Evolutionary conservation across 805 yeast species (phyloP), one percentile per base, ranked within the genome.

Genomic region (Suhomyces pyralidae): DNA sequence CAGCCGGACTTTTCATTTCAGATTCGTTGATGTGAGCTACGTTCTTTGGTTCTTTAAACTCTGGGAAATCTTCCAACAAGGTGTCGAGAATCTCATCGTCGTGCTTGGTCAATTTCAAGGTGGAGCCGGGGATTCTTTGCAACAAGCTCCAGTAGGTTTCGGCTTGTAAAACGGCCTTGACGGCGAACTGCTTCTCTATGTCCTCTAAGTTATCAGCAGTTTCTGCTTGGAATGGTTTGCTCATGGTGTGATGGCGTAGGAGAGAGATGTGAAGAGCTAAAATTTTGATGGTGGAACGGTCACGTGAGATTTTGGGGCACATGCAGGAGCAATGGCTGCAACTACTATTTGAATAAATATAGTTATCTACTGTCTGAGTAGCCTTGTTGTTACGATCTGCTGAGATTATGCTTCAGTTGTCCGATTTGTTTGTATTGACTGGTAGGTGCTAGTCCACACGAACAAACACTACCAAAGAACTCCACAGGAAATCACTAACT

Each of bases 181-280:
- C 99, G 42, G 99, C 98, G 66, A 94, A 94, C 76, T 94, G 98
- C 80, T 84, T 90, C 73, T 94, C 99, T 64, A 94, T 90, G 63
- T 90, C 96, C 72, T 93, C 98, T 62, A 90, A 78, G 76, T 94
- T 94, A 56, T 94, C 97, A 45, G 99, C 97, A 54, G 79, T 81
- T 64, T 94, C 97, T 17, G 99, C 92, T 63, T 86, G 82, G 66
- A 90, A 90, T 53, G 70, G 71, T 15, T 74, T 63, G 45, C 72
- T 61, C 75, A 69, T 71, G 44, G 14, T 56, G 42, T 20, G 32
- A n/a, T 34, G 5, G 15, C 22, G n/a, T 19, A 3, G 5, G 28
- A 24, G 10, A 22, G 45, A 3, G n/a, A 19, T 7, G 17, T 38
- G 24, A 19, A 38, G 42, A 38, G 22, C 25, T 45, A 45, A 45